Percentiles rank a stretch among this genome's conserved stretches.
These are phyloP conservation scores for Parathielavia appendiculata DNA, from an alignment of 495 filamentous ascomycete species.

Conservation along the genomic window DNA sequence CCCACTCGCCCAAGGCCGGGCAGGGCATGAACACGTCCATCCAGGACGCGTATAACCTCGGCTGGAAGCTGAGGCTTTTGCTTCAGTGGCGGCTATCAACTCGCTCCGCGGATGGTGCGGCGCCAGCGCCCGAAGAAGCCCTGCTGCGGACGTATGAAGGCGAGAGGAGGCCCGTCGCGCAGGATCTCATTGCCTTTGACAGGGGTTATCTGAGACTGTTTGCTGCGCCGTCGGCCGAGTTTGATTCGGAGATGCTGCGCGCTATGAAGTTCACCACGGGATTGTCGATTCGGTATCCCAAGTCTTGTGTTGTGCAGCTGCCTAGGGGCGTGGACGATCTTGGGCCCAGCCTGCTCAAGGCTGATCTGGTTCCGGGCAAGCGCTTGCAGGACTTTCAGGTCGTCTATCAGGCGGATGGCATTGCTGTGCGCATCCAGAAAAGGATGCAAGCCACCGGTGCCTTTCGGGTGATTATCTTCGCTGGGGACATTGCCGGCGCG, in stretches of 20 bases:
- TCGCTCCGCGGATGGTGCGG: constrained; percentile 20
- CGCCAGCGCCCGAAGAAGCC: constrained; percentile 9
- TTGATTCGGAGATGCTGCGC: constrained; percentile 31
- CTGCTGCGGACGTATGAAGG: constrained; percentile 65
- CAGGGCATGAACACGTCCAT: constrained; percentile 73
- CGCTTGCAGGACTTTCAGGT: constrained; percentile 19
- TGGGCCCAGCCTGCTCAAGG: constrained; percentile 39
- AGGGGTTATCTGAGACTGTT: constrained; percentile 50
- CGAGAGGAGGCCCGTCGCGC: constrained; percentile 63
- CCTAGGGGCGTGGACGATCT: constrained; percentile 10
- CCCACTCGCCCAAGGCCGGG: constrained; percentile 65
- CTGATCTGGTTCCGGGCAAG: constrained; percentile 20
- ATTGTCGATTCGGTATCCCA: constrained; percentile 16
- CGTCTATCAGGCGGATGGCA: constrained; percentile 19
- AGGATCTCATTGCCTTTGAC: constrained; percentile 71
- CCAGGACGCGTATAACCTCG: constrained; percentile 66
- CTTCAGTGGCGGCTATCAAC: constrained; percentile 40
- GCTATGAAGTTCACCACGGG: constrained; percentile 40
- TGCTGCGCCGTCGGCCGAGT: constrained; percentile 37
- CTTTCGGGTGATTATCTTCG: constrained; percentile 20
- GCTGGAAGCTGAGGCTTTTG: constrained; percentile 67
- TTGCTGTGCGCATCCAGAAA: constrained; percentile 4
- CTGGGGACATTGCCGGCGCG: constrained; percentile 10
- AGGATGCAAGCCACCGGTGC: constrained; percentile 15
- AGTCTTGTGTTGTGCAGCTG: constrained; percentile 14